Percentiles rank a stretch among this genome's conserved stretches.
These are phyloP conservation scores for Camelina hispida DNA, from an alignment of 345 rosid genomes.

Conservation along the genomic window DNA sequence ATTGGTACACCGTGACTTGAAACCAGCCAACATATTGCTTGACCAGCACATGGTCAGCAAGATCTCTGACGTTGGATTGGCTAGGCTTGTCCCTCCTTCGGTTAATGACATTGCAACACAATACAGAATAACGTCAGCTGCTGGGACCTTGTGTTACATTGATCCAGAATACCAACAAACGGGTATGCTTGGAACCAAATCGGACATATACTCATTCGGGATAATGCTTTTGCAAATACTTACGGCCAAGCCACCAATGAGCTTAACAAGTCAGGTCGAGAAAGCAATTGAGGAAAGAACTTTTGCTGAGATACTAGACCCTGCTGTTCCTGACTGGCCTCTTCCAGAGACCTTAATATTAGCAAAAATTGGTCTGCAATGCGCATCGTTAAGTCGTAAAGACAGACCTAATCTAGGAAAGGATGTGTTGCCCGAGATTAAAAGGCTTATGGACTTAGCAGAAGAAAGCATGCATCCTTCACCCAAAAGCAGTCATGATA, in stretches of 20 bases:
- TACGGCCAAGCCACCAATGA: constrained; percentile 43
- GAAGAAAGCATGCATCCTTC: constrained; percentile 25
- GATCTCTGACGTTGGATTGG: constrained; percentile 51
- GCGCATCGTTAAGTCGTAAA: constrained; percentile 34
- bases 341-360: constrained; percentile 36
- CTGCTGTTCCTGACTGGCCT: constrained; percentile 41
- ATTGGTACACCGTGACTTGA: constrained; percentile 39
- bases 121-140: constrained; percentile 35
- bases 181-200: constrained; percentile 39
- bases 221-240: constrained; percentile 40
- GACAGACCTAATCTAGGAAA: constrained; percentile 38
- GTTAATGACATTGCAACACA: constrained; percentile 16
- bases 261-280: constrained; percentile 33
- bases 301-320: constrained; percentile 37
- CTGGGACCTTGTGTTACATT: constrained; percentile 43
- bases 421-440: constrained; percentile 38
- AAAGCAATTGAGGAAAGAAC: constrained; percentile 24
- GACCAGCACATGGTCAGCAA: constrained; percentile 62
- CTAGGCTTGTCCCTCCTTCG: constrained; percentile 41
- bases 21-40: constrained; percentile 44
- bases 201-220: constrained; percentile 42
- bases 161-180: constrained; percentile 43
- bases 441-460: constrained; percentile 31
- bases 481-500: neutral
- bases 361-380: constrained; percentile 36